A percentile compares a stretch with the other conserved stretches of the same genome.
These are phyloP conservation scores for Oryza meridionalis DNA, from an alignment of 176 grass and related monocot genomes.

Conservation along the genomic window DNA sequence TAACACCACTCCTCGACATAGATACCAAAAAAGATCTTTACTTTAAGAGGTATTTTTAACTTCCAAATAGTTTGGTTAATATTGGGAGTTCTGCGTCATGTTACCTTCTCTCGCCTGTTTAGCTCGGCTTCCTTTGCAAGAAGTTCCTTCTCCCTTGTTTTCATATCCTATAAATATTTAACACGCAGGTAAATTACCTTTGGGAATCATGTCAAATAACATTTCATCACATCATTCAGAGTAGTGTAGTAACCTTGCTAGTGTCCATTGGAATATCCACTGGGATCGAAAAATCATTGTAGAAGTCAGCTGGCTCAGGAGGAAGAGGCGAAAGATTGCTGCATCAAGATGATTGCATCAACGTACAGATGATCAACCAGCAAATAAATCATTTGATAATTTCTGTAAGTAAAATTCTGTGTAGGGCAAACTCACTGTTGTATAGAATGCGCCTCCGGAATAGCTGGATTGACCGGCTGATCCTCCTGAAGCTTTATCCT, in stretches of 20 bases:
- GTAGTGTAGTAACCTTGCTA: slow-evolving; percentile 45
- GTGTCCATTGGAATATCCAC: slow-evolving; percentile 70
- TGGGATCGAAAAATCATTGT: slow-evolving; percentile 54
- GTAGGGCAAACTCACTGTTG: slow-evolving; percentile 25
- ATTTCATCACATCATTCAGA: not conserved
- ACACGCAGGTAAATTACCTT: not conserved
- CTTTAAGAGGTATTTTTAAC: no score
- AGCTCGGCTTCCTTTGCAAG: slow-evolving; percentile 62
- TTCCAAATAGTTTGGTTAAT: no score
- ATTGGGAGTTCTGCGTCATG: not conserved
- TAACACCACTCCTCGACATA: no score
- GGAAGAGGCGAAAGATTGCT: slow-evolving; percentile 72
- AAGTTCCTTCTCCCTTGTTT: slow-evolving; percentile 70
- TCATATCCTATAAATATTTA: slow-evolving; percentile 48
- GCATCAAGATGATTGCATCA: not conserved
- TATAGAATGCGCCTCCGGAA: slow-evolving; percentile 50
- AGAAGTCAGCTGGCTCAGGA: slow-evolving; percentile 71
- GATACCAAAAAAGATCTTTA: no score
- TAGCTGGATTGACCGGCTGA: slow-evolving; percentile 43
- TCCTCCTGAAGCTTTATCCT: slow-evolving; percentile 43
- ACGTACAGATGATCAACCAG: not conserved
- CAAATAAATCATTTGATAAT: not conserved
- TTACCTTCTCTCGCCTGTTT: slow-evolving; percentile 72
- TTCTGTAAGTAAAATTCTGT: not conserved
- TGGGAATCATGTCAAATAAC: not conserved